Conservation (phyloP, 2,329 filamentous ascomycete species). For the Elsinoe batatas region DNA sequence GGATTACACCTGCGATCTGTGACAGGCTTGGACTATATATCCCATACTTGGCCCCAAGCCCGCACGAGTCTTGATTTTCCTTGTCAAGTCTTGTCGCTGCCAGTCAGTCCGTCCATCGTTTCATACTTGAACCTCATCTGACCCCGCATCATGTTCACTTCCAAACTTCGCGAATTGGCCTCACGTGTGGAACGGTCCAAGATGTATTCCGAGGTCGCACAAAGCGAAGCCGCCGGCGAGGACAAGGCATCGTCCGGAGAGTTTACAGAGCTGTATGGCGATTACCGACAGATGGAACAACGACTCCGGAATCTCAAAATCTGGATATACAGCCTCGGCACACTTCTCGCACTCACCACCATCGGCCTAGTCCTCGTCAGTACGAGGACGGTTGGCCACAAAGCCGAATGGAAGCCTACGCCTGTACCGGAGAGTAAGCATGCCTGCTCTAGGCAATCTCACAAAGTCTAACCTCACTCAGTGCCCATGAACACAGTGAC, state of each 20-base stretch:
- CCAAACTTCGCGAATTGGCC: conserved; percentile 2
- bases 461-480: neutral
- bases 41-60: conserved; percentile 1
- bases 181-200: conserved; percentile 3
- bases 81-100: conserved; percentile 11
- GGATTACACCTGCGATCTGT: neutral
- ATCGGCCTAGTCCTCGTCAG: neutral
- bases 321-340: conserved; percentile 9
- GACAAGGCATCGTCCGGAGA: conserved; percentile 8
- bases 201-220: conserved; percentile 10
- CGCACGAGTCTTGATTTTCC: neutral
- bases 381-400: neutral
- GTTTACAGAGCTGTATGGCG: conserved; percentile 1
- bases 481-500: conserved; percentile 18
- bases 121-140: conserved; percentile 8
- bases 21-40: neutral
- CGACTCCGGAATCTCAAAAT: conserved; percentile 9
- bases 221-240: conserved; percentile 1
- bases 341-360: neutral
- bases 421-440: conserved; percentile 6
- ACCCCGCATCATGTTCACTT: conserved; percentile 12
- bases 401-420: neutral
- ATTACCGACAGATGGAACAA: conserved; percentile 11
- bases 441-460: neutral
- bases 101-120: neutral